These are phyloP conservation scores for Sporothrix protearum DNA, from an alignment of 2,329 filamentous ascomycete species.

Conservation along the genomic window DNA sequence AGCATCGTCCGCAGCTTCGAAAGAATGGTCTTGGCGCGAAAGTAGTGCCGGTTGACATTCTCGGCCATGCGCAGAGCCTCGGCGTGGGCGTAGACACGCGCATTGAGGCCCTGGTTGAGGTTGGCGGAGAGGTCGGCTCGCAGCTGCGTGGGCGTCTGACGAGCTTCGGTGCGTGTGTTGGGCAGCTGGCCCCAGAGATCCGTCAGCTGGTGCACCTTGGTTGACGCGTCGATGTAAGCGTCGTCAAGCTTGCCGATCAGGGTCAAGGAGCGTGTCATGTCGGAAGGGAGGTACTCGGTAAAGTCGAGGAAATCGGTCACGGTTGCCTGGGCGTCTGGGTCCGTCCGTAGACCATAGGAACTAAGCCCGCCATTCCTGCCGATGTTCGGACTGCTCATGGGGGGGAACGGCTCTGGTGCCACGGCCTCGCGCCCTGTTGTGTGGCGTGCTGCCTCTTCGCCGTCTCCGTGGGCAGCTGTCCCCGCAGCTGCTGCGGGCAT, in stretches of 20 bases:
- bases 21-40: constrained; percentile 56
- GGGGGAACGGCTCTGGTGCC: neutral
- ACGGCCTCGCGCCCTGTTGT: neutral
- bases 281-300: constrained; percentile 65
- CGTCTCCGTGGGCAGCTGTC: neutral
- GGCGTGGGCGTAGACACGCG: constrained; percentile 57
- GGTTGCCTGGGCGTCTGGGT: constrained; percentile 66
- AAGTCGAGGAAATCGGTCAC: constrained; percentile 68
- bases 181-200: constrained; percentile 56
- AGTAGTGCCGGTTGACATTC: constrained; percentile 60
- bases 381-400: constrained; percentile 18
- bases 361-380: constrained; percentile 41
- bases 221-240: constrained; percentile 54
- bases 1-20: constrained; percentile 58
- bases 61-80: constrained; percentile 62
- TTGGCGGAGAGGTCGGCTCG: constrained; percentile 59
- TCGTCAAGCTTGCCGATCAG: constrained; percentile 63
- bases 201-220: constrained; percentile 54
- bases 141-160: constrained; percentile 49
- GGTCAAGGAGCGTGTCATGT: constrained; percentile 62
- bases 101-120: constrained; percentile 52
- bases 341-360: constrained; percentile 51
- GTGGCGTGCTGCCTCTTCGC: neutral
- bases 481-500: neutral
- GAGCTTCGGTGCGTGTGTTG: constrained; percentile 44